Base-by-base conservation (phyloP, 179 eudicot species). In the Drosera spatulata region DNA sequence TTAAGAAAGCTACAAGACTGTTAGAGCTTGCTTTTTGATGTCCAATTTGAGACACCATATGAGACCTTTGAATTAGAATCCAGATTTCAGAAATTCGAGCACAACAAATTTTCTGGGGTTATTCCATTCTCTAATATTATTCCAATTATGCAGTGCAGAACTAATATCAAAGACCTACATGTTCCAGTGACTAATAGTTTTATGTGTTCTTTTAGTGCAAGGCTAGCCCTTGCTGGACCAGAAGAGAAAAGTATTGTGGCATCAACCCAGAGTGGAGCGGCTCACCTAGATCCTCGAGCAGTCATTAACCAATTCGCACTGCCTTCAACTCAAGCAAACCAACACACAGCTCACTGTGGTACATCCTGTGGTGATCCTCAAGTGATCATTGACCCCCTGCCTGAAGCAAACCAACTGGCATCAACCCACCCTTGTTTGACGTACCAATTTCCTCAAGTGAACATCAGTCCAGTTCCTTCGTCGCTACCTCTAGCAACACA, bases 161-260 rank as follows among this genome's bases (percentile, higher is more conserved):
- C 11, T 49, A 49, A 49, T 9, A 49, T 10, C 51, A 49, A 7
- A 3, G 4, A 49, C 11, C 11, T 49, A 10, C 8, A 12, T 49
- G 11, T 51, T n/a, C 15, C 15, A 14, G 7, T 14, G 37, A 56
- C 43, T 41, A 39, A 39, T 5, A 56, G 10, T 9, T 41, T 39
- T 39, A 12, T 7, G 10, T 56, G 46, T 33, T 41, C 14, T 2
- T 14, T 39, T 75, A 76, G 83, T 67, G 80, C 78, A 4, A 73
- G 83, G 51, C 73, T 73, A 61, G 73, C 80, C 45, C 78, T 79
- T 39, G 78, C 83, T 6, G 74, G 83, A 14, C 73, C 78, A 64
- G 80, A 75, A 67, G 83, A 79, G 57, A 67, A n/a, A 62, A 55
- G 83, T 64, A 70, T 72, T 7, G 37, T 75, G 56, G 51, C 73